phyloP scores from a whole-genome alignment of 2,329 filamentous ascomycete genomes.

The Verticillium isaacii region DNA sequence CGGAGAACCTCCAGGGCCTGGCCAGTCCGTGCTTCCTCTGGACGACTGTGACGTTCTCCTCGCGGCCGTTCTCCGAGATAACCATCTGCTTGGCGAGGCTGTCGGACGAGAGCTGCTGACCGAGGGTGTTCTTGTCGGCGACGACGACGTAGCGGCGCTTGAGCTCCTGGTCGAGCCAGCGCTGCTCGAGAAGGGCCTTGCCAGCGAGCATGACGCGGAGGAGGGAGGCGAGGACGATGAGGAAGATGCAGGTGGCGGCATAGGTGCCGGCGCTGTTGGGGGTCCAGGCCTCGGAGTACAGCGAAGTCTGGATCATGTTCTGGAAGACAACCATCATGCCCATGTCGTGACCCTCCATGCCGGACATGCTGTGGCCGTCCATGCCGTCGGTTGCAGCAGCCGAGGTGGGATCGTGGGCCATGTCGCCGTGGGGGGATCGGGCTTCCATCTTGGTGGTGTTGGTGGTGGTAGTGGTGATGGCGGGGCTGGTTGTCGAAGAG shows the following conservation, averaged over 20 bases:
- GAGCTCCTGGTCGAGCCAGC: slow-evolving; percentile 68
- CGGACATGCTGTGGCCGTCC: background rate
- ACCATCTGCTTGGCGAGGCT: slow-evolving; percentile 59
- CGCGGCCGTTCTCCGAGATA: slow-evolving; percentile 70
- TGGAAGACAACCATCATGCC: slow-evolving; percentile 58
- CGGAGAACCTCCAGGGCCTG: slow-evolving; percentile 75
- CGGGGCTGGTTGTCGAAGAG: background rate
- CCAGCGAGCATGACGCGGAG: slow-evolving; percentile 68
- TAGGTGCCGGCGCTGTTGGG: slow-evolving; percentile 67
- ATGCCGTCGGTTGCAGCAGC: slow-evolving; percentile 3
- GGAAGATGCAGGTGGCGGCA: slow-evolving; percentile 87
- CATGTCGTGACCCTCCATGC: slow-evolving; percentile 9
- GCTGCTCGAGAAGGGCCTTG: slow-evolving; percentile 57
- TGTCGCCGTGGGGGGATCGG: slow-evolving; percentile 1
- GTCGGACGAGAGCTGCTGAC: slow-evolving; percentile 55
- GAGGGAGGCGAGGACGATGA: slow-evolving; percentile 68
- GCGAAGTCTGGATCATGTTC: slow-evolving; percentile 40
- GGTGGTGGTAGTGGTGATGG: background rate
- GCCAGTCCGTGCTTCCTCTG: slow-evolving; percentile 46
- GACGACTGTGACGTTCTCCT: slow-evolving; percentile 76
- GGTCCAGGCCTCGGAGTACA: slow-evolving; percentile 66
- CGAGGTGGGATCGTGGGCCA: background rate
- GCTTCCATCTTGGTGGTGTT: background rate
- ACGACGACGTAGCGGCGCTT: slow-evolving; percentile 74
- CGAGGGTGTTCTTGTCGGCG: slow-evolving; percentile 54